Evolutionary conservation across 352 stramenopile species (phyloP).

Genomic region (Thraustochytrium striatum): DNA sequence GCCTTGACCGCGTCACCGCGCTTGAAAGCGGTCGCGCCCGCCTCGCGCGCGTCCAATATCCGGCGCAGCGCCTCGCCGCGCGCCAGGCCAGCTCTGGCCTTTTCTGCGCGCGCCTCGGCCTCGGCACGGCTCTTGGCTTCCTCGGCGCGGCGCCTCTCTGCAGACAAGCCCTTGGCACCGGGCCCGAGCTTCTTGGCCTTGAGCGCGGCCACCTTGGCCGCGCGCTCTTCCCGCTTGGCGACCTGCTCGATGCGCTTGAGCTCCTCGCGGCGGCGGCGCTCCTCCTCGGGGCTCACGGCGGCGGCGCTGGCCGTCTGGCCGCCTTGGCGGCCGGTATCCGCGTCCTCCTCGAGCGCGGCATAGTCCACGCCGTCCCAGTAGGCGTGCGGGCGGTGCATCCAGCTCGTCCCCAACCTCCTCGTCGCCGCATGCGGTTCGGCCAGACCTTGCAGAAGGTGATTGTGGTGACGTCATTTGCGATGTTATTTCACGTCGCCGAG

Average conservation of each 20-base stretch:
- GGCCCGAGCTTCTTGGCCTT: conserved; percentile 3
- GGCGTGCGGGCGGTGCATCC: background rate
- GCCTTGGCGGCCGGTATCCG: background rate
- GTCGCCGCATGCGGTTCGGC: no score
- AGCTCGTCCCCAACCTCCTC: no score
- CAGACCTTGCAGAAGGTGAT: no score
- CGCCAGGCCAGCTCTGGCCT: background rate
- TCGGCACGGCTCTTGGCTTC: background rate
- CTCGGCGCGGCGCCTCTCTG: no score
- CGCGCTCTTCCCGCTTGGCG: conserved; percentile 17
- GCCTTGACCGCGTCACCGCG: no score
- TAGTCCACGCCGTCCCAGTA: conserved; percentile 42
- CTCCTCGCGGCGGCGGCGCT: background rate
- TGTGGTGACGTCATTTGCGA: no score
- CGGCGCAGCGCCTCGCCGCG: background rate
- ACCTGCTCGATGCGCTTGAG: background rate
- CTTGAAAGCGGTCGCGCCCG: background rate
- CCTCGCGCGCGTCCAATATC: background rate
- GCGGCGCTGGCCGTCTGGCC: background rate
- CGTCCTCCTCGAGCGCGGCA: conserved; percentile 5
- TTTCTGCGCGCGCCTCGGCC: background rate
- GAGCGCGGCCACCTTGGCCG: conserved; percentile 12
- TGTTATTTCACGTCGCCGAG: no score
- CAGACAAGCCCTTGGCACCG: background rate
- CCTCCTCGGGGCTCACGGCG: background rate